Conservation (phyloP, 768 basidiomycete genomes). For the Hericium rajendrae region DNA sequence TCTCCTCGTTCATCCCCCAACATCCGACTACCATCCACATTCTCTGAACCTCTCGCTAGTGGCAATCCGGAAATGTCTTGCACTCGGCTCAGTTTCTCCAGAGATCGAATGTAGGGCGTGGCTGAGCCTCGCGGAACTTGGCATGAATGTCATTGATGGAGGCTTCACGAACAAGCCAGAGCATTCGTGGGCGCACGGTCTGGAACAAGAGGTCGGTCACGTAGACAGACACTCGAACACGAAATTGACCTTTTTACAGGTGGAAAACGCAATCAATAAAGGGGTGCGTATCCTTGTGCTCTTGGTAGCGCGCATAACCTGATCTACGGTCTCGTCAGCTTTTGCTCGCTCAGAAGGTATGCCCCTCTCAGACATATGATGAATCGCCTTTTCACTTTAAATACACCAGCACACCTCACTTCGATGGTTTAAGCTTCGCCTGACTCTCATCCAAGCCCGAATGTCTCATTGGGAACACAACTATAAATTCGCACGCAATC, state of each 20-base stretch:
- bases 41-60: conserved; percentile 47
- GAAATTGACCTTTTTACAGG: conserved; percentile 21
- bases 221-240: background rate
- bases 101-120: conserved; percentile 63
- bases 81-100: conserved; percentile 38
- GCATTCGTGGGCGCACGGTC: conserved; percentile 36
- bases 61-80: conserved; percentile 48
- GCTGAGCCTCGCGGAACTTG: conserved; percentile 61
- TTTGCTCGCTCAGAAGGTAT: conserved; percentile 51
- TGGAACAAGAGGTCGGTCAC: conserved; percentile 42
- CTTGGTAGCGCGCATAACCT: background rate
- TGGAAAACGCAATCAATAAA: conserved; percentile 58
- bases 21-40: conserved; percentile 41
- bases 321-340: conserved; percentile 23
- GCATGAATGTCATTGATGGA: conserved; percentile 43
- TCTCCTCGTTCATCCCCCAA: conserved; percentile 56
- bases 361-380: conserved; percentile 1
- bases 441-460: conserved; percentile 54
- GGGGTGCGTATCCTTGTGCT: conserved; percentile 38
- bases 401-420: conserved; percentile 51
- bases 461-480: conserved; percentile 44
- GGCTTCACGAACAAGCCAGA: conserved; percentile 29
- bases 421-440: conserved; percentile 45
- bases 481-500: conserved; percentile 48
- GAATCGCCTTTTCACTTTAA: background rate